These are phyloP conservation scores for Fusarium multiceps DNA, from an alignment of 2,329 filamentous ascomycete genomes.

Conservation along the genomic window DNA sequence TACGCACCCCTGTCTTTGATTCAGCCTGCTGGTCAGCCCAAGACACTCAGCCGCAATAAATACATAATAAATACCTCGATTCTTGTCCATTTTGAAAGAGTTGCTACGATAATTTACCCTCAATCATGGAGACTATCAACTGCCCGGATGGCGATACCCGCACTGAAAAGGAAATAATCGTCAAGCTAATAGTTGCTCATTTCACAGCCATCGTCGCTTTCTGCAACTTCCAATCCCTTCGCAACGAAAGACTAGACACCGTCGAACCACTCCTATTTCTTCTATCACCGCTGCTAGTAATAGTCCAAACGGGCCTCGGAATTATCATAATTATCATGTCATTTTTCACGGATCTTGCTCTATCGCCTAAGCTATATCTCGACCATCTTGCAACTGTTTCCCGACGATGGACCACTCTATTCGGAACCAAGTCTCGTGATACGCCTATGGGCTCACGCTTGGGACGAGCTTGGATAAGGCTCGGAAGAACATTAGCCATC, in stretches of 20 bases:
- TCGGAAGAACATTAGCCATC: background rate
- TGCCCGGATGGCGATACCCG: background rate
- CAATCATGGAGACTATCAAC: background rate
- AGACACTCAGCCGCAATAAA: background rate
- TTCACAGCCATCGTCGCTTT: constrained; percentile 15
- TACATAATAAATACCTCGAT: background rate
- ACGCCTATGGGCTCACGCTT: background rate
- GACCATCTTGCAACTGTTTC: background rate
- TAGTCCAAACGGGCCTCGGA: constrained; percentile 6
- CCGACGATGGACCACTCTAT: constrained; percentile 10
- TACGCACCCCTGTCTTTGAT: background rate
- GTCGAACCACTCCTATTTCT: constrained; percentile 20
- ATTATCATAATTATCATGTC: background rate
- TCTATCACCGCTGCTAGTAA: constrained; percentile 6
- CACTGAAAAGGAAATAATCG: constrained; percentile 4
- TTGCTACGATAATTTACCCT: background rate
- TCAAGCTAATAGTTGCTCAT: constrained; percentile 24
- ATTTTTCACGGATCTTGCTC: background rate
- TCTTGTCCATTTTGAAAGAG: background rate
- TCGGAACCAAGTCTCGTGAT: constrained; percentile 1
- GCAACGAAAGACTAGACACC: constrained; percentile 16
- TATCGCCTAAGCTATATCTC: background rate
- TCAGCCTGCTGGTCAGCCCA: background rate
- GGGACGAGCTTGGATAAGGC: background rate
- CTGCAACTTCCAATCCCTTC: constrained; percentile 16